Evolutionary conservation across 2,329 filamentous ascomycete species (phyloP), one percentile per base, ranked within the genome.

Genomic region (Aschersonia sp.): DNA sequence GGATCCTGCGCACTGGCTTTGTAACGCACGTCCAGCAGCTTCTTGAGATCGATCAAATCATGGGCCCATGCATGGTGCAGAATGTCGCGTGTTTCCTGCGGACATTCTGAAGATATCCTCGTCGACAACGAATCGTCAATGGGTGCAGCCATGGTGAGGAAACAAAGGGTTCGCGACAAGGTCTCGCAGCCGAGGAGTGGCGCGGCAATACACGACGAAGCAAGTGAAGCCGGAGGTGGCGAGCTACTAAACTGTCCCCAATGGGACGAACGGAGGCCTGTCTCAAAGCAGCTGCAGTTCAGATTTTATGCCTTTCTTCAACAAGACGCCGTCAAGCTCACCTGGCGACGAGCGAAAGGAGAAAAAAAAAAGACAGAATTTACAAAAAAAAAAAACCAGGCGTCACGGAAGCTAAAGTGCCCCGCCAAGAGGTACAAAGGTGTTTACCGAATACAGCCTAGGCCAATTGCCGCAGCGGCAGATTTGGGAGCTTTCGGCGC

Each of bases 1-100:
- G 84, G 76, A 59, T 97, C 90, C 63, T 90, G 87, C 5, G 83
- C 79, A 61, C 84, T 88, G 70, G 86, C 68, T 68, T 67, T 69
- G 48, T 70, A 81, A 45, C 74, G 78, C 4, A 66, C 73, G 56
- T 76, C 72, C 51, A 94, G 76, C 6, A 94, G 75, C 48, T 75
- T 73, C 61, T 81, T 82, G 41, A 95, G 74, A 45, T 74, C 72
- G 37, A 73, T 63, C 50, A 82, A 65, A 62, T 95, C 73, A 58
- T 78, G 76, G 48, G 64, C 64, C 75, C 76, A 79, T 48, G 75
- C 72, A 47, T 70, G 69, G 47, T 68, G 65, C 48, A 80, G 68
- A 50, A 79, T 66, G 52, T 73, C 63, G 41, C 73, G 69, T 43
- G 67, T 69, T 5, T 69, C 63, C 41, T 69, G 62, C 8, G 75